phyloP scores from a whole-genome alignment of 345 rosid genomes.

The Eucalyptus polyanthemos region DNA sequence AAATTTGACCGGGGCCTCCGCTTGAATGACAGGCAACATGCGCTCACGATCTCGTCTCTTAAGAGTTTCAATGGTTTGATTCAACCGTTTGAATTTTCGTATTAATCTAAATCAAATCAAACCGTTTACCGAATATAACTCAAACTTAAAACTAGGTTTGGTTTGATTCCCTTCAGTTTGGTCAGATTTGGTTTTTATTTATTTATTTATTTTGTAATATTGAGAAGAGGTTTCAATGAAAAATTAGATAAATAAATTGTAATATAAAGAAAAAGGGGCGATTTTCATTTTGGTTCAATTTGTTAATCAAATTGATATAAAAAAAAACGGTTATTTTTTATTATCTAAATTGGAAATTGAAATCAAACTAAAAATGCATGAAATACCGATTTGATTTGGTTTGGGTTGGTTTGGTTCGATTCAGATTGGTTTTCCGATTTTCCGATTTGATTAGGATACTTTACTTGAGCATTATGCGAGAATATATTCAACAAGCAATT shows the following conservation, averaged over 20 bases:
- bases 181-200: too few relatives aligned
- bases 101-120: accelerated
- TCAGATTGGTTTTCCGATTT: too few relatives aligned
- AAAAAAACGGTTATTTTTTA: too few relatives aligned
- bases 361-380: too few relatives aligned
- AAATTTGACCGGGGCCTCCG: background rate
- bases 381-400: too few relatives aligned
- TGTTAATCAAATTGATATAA: accelerated
- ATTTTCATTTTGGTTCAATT: too few relatives aligned
- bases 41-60: background rate
- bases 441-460: background rate
- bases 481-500: background rate
- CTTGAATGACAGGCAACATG: background rate
- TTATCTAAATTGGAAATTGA: too few relatives aligned
- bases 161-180: accelerated
- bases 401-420: accelerated
- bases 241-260: background rate
- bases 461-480: accelerated
- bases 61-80: background rate
- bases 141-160: too few relatives aligned
- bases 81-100: background rate
- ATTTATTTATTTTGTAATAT: too few relatives aligned
- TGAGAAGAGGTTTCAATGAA: background rate
- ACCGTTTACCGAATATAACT: too few relatives aligned
- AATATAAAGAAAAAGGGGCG: background rate